A percentile compares a stretch with the other conserved stretches of the same genome.
Conservation (phyloP, 441 rosid species). For the Populus hybrid region DNA sequence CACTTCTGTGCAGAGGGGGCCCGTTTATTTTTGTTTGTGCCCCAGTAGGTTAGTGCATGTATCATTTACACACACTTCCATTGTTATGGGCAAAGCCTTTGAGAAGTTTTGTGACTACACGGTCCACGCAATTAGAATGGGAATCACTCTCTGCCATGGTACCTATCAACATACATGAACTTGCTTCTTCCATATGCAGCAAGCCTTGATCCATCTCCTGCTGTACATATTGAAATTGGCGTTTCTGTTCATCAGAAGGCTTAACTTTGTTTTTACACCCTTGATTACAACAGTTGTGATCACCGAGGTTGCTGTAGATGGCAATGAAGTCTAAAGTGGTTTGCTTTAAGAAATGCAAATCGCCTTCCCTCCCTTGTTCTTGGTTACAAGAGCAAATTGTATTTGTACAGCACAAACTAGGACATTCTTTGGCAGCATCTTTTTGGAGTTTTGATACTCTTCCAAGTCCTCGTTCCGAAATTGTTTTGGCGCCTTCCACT, state of each 20-base stretch:
- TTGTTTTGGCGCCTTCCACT: too few species aligned
- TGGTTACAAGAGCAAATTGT: too few species aligned
- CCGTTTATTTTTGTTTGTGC: slow-evolving; percentile 36
- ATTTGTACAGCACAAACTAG: too few species aligned
- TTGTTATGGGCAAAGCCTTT: slow-evolving; percentile 48
- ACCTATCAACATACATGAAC: background rate
- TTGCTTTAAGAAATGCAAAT: background rate
- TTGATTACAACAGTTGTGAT: background rate
- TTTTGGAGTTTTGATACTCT: too few species aligned
- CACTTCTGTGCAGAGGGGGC: slow-evolving; percentile 28
- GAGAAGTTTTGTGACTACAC: slow-evolving; percentile 56
- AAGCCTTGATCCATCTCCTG: background rate
- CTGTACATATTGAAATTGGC: background rate
- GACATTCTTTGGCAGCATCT: too few species aligned
- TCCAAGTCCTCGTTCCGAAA: too few species aligned
- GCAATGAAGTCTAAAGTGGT: background rate
- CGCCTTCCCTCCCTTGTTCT: background rate
- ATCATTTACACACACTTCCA: slow-evolving; percentile 41
- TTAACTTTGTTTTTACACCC: background rate
- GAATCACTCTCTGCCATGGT: slow-evolving; percentile 3
- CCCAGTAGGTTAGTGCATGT: slow-evolving; percentile 52
- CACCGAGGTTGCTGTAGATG: background rate
- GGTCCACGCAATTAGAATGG: slow-evolving; percentile 4
- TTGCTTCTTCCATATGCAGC: background rate
- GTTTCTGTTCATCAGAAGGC: background rate